Evolutionary conservation across 495 filamentous ascomycete genomes (phyloP), one percentile per base, ranked within the genome.

Genomic region (Daldinia grandis): DNA sequence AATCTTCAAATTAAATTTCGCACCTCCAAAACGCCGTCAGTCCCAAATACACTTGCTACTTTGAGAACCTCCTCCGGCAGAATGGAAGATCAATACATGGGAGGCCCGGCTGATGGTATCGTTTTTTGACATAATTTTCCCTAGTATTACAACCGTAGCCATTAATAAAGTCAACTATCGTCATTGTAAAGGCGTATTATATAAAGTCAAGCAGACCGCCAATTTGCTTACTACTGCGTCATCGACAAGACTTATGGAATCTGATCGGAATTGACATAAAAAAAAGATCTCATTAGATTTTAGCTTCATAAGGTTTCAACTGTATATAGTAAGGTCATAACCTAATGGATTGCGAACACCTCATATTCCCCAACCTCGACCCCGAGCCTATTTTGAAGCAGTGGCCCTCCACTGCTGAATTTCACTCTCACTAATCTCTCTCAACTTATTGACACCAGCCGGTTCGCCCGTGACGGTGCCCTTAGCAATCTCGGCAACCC

Each of bases 401-500:
- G 81, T 77, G 44, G 74, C 69, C 62, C 87, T 81, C 79, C 85
- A 87, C 58, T 80, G 77, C 71, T 83, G 67, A 25, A 95, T 76
- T 79, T 98, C 94, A 60, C 83, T 77, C 81, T 89, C 84, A 40
- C 80, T 89, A 64, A 98, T 79, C 81, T 97, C 90, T 64, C 93
- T 87, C 78, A 97, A 79, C 78, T 89, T 91, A 68, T 95, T 97
- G 42, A 94, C 87, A 27, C 79, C 76, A 37, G 94, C 91, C 21
- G 88, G 82, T 78, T 89, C 86, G 3, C 95, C 93, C 14, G 87
- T 91, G 0, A 91, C 79, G 7, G 88, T 83, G 2, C 91, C 92
- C 84, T 94, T 93, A 0, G 91, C 90, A 14, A 93, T 82, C 77
- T 97, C 90, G 19, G 89, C 82, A 5, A 84, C 85, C 19, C 88